A percentile compares a stretch with the other conserved stretches of the same genome.
Evolutionary conservation across 179 eudicot species (phyloP).

Genomic region (Vitellaria paradoxa): DNA sequence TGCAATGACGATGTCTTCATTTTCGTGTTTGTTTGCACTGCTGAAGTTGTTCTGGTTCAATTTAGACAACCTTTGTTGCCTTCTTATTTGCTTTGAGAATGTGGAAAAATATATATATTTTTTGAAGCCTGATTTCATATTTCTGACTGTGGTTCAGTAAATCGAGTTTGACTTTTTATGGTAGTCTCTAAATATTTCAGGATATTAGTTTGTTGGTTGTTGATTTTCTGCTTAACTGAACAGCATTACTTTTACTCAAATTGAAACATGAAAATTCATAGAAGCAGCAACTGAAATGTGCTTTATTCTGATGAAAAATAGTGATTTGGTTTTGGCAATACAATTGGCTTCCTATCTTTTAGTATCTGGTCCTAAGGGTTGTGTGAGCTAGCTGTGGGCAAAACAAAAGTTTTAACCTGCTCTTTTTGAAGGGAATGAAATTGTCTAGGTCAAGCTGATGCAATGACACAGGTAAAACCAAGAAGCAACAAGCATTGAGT

Average conservation of each 20-base stretch:
- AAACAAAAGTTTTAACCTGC: background rate
- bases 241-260: background rate
- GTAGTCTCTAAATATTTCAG: background rate
- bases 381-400: too few relatives aligned
- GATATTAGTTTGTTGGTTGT: background rate
- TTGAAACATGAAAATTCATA: background rate
- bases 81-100: background rate
- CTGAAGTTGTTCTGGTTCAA: background rate
- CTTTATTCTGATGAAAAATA: background rate
- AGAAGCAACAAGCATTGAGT: background rate
- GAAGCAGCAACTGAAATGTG: background rate
- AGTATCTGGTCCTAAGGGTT: background rate
- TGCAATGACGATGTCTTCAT: background rate
- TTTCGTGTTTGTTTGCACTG: background rate
- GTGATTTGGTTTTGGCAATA: background rate
- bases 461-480: background rate
- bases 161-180: background rate
- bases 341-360: slow-evolving; percentile 5
- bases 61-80: background rate
- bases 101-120: background rate
- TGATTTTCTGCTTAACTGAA: background rate
- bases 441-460: background rate
- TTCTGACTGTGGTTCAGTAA: background rate
- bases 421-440: background rate
- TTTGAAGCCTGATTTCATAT: background rate